These are phyloP conservation scores for Phytophthora litchii DNA, from an alignment of 352 stramenopile species.

Conservation along the genomic window DNA sequence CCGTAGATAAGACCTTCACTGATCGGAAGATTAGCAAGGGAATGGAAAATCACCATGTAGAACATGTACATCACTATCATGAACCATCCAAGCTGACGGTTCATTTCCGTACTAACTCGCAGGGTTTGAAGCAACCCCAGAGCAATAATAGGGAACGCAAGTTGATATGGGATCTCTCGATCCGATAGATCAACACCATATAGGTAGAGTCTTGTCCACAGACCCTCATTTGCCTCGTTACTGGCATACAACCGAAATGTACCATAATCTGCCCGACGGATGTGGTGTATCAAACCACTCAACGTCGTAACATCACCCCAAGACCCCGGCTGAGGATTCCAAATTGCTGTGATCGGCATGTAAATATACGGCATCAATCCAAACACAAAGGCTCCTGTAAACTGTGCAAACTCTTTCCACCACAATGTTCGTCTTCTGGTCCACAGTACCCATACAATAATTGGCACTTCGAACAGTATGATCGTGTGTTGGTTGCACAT, in stretches of 20 bases:
- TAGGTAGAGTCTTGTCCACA: conserved; percentile 68
- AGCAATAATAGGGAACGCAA: conserved; percentile 44
- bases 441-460: conserved; percentile 82
- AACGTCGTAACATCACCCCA: conserved; percentile 93
- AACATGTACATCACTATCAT: conserved; percentile 68
- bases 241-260: conserved; percentile 93
- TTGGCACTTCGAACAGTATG: conserved; percentile 91
- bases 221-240: conserved; percentile 58
- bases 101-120: conserved; percentile 16
- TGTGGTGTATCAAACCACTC: conserved; percentile 90
- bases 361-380: conserved; percentile 89
- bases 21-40: conserved; percentile 94
- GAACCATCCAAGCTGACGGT: conserved; percentile 20
- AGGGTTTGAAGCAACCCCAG: conserved; percentile 41
- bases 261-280: conserved; percentile 93
- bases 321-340: conserved; percentile 83
- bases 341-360: conserved; percentile 76
- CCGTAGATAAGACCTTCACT: conserved; percentile 92
- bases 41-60: conserved; percentile 96
- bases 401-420: conserved; percentile 42
- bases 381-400: conserved; percentile 66
- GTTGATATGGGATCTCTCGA: conserved; percentile 53
- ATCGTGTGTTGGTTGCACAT: conserved; percentile 97
- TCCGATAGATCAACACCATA: conserved; percentile 77
- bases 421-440: conserved; percentile 40